Evolutionary conservation across 176 grass and related monocot species (phyloP).

Genomic region (Musa itinerans): DNA sequence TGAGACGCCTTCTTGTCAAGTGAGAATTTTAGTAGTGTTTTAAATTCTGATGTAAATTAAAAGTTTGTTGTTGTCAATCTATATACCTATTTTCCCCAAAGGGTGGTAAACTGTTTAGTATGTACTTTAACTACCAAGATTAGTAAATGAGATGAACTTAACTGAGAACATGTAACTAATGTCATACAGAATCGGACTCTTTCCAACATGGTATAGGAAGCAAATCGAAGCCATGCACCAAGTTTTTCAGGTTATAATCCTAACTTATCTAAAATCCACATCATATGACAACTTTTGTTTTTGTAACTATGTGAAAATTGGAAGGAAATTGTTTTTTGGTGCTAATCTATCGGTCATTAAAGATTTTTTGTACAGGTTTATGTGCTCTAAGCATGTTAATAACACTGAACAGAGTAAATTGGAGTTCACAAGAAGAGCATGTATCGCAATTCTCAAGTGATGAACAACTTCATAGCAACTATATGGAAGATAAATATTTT

Average conservation of each 20-base stretch:
- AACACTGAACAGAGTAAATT: constrained; percentile 8
- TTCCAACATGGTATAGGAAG: constrained; percentile 93
- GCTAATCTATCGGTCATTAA: constrained; percentile 2
- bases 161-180: constrained; percentile 78
- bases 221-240: constrained; percentile 99
- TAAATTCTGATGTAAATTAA: constrained; percentile 20
- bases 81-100: constrained; percentile 20
- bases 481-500: constrained; percentile 10
- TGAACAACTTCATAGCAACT: neutral
- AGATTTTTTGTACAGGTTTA: constrained; percentile 22
- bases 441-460: neutral
- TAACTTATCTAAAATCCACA: constrained; percentile 56
- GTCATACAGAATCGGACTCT: constrained; percentile 96
- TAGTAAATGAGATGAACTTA: constrained; percentile 36
- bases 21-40: neutral
- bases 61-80: constrained; percentile 21
- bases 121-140: constrained; percentile 37
- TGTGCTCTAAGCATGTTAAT: constrained; percentile 24
- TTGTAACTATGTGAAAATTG: constrained; percentile 25
- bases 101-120: constrained; percentile 23
- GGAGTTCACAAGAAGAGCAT: neutral
- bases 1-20: no score
- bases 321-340: constrained; percentile 9
- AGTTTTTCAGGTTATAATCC: constrained; percentile 99
- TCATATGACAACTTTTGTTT: constrained; percentile 45